These are phyloP conservation scores for Paramicrosporidium saccamoebae DNA, from an alignment of 371 early-diverging fungal species.

Conservation along the genomic window DNA sequence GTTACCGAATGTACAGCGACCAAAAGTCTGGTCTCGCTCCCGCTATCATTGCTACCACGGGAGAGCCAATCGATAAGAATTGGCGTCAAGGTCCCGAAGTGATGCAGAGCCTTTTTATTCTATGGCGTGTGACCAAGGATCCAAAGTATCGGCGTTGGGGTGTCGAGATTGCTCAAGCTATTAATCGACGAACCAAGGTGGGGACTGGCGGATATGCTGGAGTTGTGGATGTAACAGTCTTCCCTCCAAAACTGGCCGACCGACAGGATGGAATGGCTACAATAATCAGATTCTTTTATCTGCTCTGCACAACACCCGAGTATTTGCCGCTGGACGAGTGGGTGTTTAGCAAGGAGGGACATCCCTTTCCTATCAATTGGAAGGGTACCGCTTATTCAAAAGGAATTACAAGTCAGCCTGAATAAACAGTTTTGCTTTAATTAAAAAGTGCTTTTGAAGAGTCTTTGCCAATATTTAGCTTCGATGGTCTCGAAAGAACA, in stretches of 20 bases:
- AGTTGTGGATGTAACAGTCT: constrained; percentile 36
- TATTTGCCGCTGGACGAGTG: constrained; percentile 35
- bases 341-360: constrained; percentile 64
- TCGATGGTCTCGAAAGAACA: too few relatives aligned
- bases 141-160: constrained; percentile 45
- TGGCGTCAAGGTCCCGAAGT: constrained; percentile 73
- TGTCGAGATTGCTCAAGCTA: constrained; percentile 44
- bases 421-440: too few relatives aligned
- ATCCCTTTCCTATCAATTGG: too few relatives aligned
- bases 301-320: constrained; percentile 31
- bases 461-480: too few relatives aligned
- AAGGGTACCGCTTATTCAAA: too few relatives aligned
- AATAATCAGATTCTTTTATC: constrained; percentile 72
- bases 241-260: too few relatives aligned
- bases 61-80: too few relatives aligned
- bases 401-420: too few relatives aligned
- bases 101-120: constrained; percentile 42
- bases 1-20: constrained; percentile 5
- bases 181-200: constrained; percentile 34
- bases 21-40: constrained; percentile 7
- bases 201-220: constrained; percentile 35
- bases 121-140: constrained; percentile 52
- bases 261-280: constrained; percentile 27
- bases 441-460: too few relatives aligned
- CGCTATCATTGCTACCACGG: constrained; percentile 31